phyloP scores from a whole-genome alignment of 768 basidiomycete genomes.

The Leucosporidium scottii region DNA sequence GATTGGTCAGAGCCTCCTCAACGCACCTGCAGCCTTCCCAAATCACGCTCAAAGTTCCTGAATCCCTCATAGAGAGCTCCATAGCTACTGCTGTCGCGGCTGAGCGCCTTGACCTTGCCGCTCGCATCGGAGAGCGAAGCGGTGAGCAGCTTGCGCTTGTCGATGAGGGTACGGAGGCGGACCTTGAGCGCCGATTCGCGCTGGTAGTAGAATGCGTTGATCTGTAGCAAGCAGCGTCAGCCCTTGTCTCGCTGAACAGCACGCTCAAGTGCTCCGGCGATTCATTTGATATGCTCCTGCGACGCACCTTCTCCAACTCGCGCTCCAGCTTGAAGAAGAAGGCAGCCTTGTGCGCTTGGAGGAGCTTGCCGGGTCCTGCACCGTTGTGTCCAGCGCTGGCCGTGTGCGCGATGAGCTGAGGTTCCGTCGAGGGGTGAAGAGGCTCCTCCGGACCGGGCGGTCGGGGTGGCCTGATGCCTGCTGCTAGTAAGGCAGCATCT shows the following conservation, averaged over 20 bases:
- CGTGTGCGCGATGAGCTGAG: slow-evolving; percentile 19
- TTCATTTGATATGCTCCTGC: not conserved
- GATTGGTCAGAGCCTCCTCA: not conserved
- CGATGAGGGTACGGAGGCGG: slow-evolving; percentile 83
- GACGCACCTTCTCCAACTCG: slow-evolving; percentile 84
- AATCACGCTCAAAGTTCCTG: slow-evolving; percentile 82
- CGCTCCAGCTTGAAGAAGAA: slow-evolving; percentile 99
- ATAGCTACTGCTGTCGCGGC: slow-evolving; percentile 38
- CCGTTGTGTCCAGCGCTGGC: slow-evolving; percentile 23
- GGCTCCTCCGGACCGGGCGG: slow-evolving; percentile 38
- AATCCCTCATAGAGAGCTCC: slow-evolving; percentile 90
- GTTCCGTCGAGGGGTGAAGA: slow-evolving; percentile 14
- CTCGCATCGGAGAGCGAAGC: slow-evolving; percentile 64
- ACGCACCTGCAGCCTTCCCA: slow-evolving; percentile 83
- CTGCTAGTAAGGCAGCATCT: slow-evolving; percentile 77
- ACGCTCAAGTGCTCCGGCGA: not conserved
- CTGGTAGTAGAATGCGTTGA: slow-evolving; percentile 94
- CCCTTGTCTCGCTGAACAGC: too few relatives aligned
- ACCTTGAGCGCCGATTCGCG: slow-evolving; percentile 91
- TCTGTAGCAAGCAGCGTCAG: slow-evolving; percentile 49
- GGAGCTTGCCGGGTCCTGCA: slow-evolving; percentile 59
- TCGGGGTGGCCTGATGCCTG: slow-evolving; percentile 51
- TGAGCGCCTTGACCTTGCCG: slow-evolving; percentile 54
- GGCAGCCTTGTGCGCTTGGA: slow-evolving; percentile 89
- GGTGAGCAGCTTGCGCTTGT: slow-evolving; percentile 75